These are phyloP conservation scores for Microbotryum violaceum DNA, from an alignment of 1,284 basidiomycete genomes.

Conservation along the genomic window DNA sequence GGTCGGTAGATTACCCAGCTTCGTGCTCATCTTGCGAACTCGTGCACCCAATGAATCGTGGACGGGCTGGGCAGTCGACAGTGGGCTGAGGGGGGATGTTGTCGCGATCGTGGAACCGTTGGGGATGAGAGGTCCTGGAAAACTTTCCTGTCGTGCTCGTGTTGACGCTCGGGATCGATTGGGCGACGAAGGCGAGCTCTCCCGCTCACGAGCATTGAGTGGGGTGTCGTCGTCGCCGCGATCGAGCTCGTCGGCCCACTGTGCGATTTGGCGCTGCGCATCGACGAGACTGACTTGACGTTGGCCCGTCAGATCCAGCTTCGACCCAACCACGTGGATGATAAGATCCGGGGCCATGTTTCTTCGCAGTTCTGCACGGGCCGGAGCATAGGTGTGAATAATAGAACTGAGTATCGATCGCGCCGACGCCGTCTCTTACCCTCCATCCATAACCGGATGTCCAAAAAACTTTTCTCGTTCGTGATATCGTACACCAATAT, in stretches of 20 bases:
- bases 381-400: neutral
- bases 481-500: slow-evolving; percentile 97
- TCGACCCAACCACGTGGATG: slow-evolving; percentile 86
- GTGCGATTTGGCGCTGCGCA: slow-evolving; percentile 49
- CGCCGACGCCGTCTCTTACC: slow-evolving; percentile 45
- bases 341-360: slow-evolving; percentile 66
- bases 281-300: slow-evolving; percentile 60
- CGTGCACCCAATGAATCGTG: slow-evolving; percentile 2
- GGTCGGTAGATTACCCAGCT: slow-evolving; percentile 1
- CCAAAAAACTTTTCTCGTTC: slow-evolving; percentile 77
- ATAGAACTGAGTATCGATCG: neutral
- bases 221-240: slow-evolving; percentile 49
- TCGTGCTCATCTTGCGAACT: slow-evolving; percentile 6
- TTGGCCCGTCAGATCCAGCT: slow-evolving; percentile 63
- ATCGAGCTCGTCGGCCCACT: slow-evolving; percentile 30
- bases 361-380: slow-evolving; percentile 63
- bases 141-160: neutral
- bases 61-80: neutral
- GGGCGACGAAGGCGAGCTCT: neutral
- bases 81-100: neutral
- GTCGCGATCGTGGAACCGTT: slow-evolving; percentile 14
- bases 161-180: neutral
- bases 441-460: slow-evolving; percentile 87
- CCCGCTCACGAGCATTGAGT: slow-evolving; percentile 18
- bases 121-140: neutral